Evolutionary conservation across 1,139 yeast genomes (phyloP).

Genomic region (Candida tunisiensis): DNA sequence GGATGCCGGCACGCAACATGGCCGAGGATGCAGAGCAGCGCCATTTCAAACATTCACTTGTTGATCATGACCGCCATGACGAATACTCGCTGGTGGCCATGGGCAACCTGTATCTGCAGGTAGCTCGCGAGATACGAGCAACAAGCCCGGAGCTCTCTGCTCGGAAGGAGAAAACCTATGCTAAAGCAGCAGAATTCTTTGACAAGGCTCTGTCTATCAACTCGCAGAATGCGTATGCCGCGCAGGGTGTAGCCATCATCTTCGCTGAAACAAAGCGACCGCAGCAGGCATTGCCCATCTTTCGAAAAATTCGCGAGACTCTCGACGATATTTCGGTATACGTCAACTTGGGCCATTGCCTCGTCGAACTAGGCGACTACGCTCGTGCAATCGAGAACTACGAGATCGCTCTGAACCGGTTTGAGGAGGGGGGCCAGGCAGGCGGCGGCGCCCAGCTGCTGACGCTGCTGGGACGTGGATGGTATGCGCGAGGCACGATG

Average conservation of each 20-base stretch:
- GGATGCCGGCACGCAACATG: constrained; percentile 25
- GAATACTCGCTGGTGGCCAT: constrained; percentile 76
- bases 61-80: constrained; percentile 67
- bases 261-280: constrained; percentile 76
- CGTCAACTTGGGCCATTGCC: constrained; percentile 78
- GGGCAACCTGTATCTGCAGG: constrained; percentile 70
- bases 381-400: constrained; percentile 81
- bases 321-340: constrained; percentile 70
- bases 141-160: constrained; percentile 35
- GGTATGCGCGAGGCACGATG: constrained; percentile 66
- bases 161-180: constrained; percentile 60
- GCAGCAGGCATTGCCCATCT: constrained; percentile 66
- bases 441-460: constrained; percentile 49
- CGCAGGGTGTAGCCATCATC: constrained; percentile 91
- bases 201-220: constrained; percentile 80
- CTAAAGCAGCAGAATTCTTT: constrained; percentile 79
- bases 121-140: constrained; percentile 63
- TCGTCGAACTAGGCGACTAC: constrained; percentile 66
- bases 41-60: constrained; percentile 75
- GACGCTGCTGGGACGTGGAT: constrained; percentile 71
- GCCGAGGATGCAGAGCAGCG: constrained; percentile 45
- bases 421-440: constrained; percentile 41
- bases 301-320: constrained; percentile 82
- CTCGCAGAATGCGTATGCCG: constrained; percentile 81
- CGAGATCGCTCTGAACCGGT: constrained; percentile 58